Conservation (phyloP, 2,329 filamentous ascomycete species). For the Amylocarpus encephaloides region DNA sequence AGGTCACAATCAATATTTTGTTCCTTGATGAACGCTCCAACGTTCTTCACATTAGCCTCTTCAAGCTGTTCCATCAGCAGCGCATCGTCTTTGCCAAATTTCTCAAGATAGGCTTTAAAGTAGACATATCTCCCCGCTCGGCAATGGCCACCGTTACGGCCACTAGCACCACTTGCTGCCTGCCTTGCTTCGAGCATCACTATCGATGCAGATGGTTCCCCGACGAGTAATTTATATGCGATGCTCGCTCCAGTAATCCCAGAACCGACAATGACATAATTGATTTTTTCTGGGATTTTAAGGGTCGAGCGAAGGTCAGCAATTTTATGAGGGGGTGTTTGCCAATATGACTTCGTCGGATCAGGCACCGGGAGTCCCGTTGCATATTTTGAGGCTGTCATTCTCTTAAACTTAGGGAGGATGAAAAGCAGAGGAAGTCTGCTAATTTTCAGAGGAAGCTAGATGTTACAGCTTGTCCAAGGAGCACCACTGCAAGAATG, state of each 20-base stretch:
- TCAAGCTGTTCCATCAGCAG: constrained; percentile 12
- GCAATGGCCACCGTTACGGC: constrained; percentile 38
- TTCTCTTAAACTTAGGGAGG: not conserved
- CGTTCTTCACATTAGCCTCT: constrained; percentile 40
- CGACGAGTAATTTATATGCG: constrained; percentile 22
- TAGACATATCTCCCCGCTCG: constrained; percentile 21
- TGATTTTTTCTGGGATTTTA: constrained; percentile 8
- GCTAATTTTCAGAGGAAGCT: no score
- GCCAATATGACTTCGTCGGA: constrained; percentile 32
- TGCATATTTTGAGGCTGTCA: constrained; percentile 5
- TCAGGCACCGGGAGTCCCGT: constrained; percentile 27
- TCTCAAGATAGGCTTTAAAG: constrained; percentile 15
- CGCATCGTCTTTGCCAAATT: constrained; percentile 11
- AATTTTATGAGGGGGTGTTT: constrained; percentile 25
- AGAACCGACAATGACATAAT: constrained; percentile 19
- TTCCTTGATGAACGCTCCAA: constrained; percentile 46
- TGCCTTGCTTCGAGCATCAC: constrained; percentile 30
- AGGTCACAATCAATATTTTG: constrained; percentile 45
- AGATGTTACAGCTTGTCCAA: no score
- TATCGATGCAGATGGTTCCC: constrained; percentile 22
- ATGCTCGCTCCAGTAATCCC: constrained; percentile 19
- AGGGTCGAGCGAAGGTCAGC: constrained; percentile 30
- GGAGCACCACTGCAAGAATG: no score
- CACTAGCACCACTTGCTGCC: constrained; percentile 26
- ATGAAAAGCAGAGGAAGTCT: no score